Base-by-base conservation (phyloP, 306 rosid genomes). In the Begonia fuchsioides region DNA sequence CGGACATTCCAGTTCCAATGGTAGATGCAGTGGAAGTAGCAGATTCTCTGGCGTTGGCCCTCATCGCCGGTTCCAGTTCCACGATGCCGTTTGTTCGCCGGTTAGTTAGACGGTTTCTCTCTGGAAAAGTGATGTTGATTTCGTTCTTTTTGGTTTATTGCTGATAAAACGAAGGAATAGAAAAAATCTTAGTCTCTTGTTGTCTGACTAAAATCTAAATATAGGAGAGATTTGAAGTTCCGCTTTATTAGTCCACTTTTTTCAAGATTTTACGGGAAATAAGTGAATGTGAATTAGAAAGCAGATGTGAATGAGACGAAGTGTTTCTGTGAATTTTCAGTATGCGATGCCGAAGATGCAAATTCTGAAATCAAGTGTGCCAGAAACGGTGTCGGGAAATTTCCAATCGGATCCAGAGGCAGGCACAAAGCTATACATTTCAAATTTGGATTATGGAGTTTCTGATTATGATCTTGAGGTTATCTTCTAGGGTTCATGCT, bases 361-460 rank as follows among this genome's bases (percentile, higher is more conserved):
- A 26, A 15, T 11, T 17, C 1, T 0, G 50, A 26, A 51, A 17
- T 12, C 61, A 15, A 39, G 15, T 48, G 12, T 54, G 20, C 50
- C 51, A 55, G 32, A 19, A 10, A 45, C 43, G 12, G 17, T 57
- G 39, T 43, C 1, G 5, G 17, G 35, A 51, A 43, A 48, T 9
- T 49, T 16, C 17, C 53, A 5, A 12, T 40, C 51, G 12, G 11
- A 52, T 41, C 16, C 53, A 10, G 57, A 46, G 59, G 56, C 5
- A 12, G 55, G 66, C 15, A 57, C 77, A 46, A 72, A 72, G 17
- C 40, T 72, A 2, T 72, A 72, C 19, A 9, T 72, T 12, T 72
- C 73, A 18, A 72, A 67, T 54, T 55, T 67, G 46, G 60, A 72
- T 18, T 67, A 67, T 49, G 67, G 43, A 3, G 77, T 72, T 44